These are phyloP conservation scores for Cercospora berteroae DNA, from an alignment of 2,329 filamentous ascomycete species.

Conservation along the genomic window DNA sequence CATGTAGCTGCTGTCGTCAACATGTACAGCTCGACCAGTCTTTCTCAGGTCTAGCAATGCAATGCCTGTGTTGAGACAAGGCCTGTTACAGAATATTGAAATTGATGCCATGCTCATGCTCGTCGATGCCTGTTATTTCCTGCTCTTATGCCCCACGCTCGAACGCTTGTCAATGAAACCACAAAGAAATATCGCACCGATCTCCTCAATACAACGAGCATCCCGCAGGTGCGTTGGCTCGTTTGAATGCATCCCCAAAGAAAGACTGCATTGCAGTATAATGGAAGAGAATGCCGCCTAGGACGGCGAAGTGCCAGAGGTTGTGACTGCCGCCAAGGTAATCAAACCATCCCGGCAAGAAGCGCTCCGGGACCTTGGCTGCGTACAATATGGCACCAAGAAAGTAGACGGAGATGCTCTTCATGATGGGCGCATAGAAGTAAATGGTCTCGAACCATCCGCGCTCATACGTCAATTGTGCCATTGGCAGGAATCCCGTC, in stretches of 20 bases:
- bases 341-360: conserved; percentile 89
- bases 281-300: conserved; percentile 95
- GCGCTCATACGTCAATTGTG: conserved; percentile 76
- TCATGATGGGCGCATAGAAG: conserved; percentile 84
- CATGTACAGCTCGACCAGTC: conserved; percentile 9
- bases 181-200: neutral
- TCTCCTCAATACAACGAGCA: conserved; percentile 14
- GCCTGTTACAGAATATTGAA: neutral
- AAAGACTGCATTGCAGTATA: conserved; percentile 95
- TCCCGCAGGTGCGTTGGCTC: conserved; percentile 26
- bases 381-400: conserved; percentile 83
- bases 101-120: conserved; percentile 5
- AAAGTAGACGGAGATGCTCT: conserved; percentile 84
- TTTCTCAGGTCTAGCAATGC: conserved; percentile 10
- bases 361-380: conserved; percentile 87
- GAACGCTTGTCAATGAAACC: conserved; percentile 11
- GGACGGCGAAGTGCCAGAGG: conserved; percentile 91
- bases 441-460: conserved; percentile 77
- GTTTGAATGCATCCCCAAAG: conserved; percentile 60
- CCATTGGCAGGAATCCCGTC: conserved; percentile 84
- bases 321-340: conserved; percentile 96
- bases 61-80: conserved; percentile 14
- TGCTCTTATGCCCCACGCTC: conserved; percentile 1
- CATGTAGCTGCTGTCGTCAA: conserved; percentile 12
- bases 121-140: neutral